Base-by-base conservation (phyloP, 164 flowering plant species). In the Stephania cephalantha region DNA sequence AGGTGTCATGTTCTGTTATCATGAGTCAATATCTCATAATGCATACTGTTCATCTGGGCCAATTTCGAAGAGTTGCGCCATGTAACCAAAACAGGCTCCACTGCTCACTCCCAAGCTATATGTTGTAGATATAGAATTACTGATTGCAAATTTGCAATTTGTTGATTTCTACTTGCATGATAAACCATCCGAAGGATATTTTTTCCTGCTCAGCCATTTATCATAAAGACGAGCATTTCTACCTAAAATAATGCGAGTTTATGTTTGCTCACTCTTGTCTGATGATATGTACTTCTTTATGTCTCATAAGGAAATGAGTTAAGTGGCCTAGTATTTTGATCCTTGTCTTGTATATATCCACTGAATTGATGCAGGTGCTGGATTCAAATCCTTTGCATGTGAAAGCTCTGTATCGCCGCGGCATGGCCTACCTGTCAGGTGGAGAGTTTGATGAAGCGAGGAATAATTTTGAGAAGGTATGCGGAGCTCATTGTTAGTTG, bases 391-490 rank as follows among this genome's bases (percentile, higher is more conserved):
- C 99, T 71, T 87, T 82, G 31, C 96, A 91, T 79, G 92, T 82
- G 13, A 96, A 96, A 85, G 99, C 91, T 78, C 85, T 96, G 11
- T 96, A 96, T 79, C 93, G 98, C 20, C 97, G 98, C 79, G 99
- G 98, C 80, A 90, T 94, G 95, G 98, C 98, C 44, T 87, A 88
- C 86, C 88, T 94, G 94, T 80, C 87, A 53, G 88, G 80, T 71
- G 99, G 95, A 85, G 98, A 96, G 76, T 96, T 89, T 77, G 92
- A 92, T 74, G 97, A 96, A 81, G 98, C 99, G 75, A 88, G 87
- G 83, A 81, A 9, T 67, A 97, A 95, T 82, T 92, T 93, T 81
- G 76, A 88, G 61, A 89, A 64, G 91, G 98, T 91, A 86, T 30
- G 53, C n/a, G 18, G 71, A 68, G n/a, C 61, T 22, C 69, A 6